Evolutionary conservation across 1,284 basidiomycete species (phyloP).

Genomic region (Trametes sp.): DNA sequence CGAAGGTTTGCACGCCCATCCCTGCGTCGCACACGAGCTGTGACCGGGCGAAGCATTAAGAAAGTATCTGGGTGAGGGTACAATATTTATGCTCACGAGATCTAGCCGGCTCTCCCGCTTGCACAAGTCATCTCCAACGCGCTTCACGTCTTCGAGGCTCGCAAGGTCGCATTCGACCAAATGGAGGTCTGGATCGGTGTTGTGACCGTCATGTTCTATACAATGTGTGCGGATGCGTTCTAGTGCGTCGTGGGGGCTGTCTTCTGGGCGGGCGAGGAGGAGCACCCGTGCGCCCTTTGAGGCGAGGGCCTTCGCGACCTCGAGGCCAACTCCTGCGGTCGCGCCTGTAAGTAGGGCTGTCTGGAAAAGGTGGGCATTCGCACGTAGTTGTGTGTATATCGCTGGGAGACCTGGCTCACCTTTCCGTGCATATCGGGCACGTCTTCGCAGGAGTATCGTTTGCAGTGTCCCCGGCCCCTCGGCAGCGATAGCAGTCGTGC

Average conservation of each 20-base stretch:
- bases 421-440: constrained; percentile 22
- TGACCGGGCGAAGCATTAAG: neutral
- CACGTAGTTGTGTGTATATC: too few relatives aligned
- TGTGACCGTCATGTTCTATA: constrained; percentile 22
- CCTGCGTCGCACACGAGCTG: constrained; percentile 51
- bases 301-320: constrained; percentile 49
- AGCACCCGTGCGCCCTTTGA: constrained; percentile 49
- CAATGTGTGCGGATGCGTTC: constrained; percentile 43
- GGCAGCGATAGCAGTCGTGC: neutral
- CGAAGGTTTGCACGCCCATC: constrained; percentile 51
- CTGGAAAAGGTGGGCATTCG: constrained; percentile 18
- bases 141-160: constrained; percentile 46
- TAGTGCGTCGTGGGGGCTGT: constrained; percentile 50
- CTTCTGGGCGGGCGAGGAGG: constrained; percentile 48
- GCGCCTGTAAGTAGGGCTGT: constrained; percentile 54
- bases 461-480: neutral
- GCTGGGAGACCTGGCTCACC: too few relatives aligned
- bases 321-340: constrained; percentile 50
- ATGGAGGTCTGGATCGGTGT: constrained; percentile 42
- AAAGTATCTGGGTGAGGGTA: neutral
- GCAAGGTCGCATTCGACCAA: constrained; percentile 53
- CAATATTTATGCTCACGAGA: constrained; percentile 41
- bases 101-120: constrained; percentile 49
- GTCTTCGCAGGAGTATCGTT: neutral
- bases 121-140: constrained; percentile 46